Conservation (phyloP, 345 rosid species). For the Geranium rotundifolium region DNA sequence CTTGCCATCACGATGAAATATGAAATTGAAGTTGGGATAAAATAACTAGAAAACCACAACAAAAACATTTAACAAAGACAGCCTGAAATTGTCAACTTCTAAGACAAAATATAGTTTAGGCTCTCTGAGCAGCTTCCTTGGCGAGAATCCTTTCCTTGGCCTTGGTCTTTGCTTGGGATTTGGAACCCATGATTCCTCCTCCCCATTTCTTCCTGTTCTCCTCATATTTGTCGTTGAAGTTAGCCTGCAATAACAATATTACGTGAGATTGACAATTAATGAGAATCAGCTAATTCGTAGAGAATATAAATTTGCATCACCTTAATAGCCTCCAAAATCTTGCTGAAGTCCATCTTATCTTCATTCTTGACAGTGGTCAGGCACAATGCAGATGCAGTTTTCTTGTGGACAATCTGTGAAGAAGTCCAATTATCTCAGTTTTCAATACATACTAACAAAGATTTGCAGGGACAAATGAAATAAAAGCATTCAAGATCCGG, state of each 20-base stretch:
- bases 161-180: slow-evolving; percentile 68
- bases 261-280: neutral
- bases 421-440: neutral
- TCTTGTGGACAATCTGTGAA: slow-evolving; percentile 51
- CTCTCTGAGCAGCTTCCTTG: slow-evolving; percentile 65
- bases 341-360: slow-evolving; percentile 63
- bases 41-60: neutral
- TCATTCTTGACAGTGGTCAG: slow-evolving; percentile 56
- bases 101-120: neutral
- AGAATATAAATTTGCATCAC: slow-evolving; percentile 8
- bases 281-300: too few relatives aligned
- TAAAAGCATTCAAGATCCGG: neutral
- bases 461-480: neutral
- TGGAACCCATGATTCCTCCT: slow-evolving; percentile 86
- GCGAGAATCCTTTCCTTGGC: slow-evolving; percentile 56
- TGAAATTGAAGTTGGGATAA: neutral
- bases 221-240: slow-evolving; percentile 59
- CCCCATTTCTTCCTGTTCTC: slow-evolving; percentile 83
- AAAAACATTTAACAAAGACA: too few relatives aligned
- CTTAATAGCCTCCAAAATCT: slow-evolving; percentile 65
- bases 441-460: neutral
- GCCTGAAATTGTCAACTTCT: neutral
- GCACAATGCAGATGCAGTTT: slow-evolving; percentile 67
- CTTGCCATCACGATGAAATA: neutral
- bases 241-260: slow-evolving; percentile 29